phyloP scores from a whole-genome alignment of 2,329 filamentous ascomycete genomes.

The Calonectria montana region DNA sequence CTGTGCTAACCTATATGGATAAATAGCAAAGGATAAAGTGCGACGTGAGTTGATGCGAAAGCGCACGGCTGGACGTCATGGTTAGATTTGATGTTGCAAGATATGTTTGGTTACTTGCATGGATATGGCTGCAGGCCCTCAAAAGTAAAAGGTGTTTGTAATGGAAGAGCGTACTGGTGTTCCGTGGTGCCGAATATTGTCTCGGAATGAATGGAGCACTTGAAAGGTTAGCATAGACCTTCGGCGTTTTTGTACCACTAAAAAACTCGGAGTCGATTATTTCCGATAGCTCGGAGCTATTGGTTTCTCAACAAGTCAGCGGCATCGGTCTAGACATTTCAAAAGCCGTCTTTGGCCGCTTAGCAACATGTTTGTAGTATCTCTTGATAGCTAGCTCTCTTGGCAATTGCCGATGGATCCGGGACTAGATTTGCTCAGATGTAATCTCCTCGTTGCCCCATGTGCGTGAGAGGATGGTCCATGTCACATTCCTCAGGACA shows the following conservation, averaged over 20 bases:
- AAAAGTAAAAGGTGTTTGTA: no score
- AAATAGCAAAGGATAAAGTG: background rate
- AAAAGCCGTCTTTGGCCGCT: background rate
- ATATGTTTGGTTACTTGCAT: background rate
- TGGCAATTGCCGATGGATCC: background rate
- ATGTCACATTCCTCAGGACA: background rate
- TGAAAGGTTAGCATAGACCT: background rate
- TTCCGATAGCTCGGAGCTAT: conserved; percentile 31
- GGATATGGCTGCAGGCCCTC: background rate
- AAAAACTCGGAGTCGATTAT: no score
- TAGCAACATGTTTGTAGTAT: background rate
- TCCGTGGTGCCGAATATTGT: no score
- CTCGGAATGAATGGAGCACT: no score
- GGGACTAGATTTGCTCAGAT: background rate
- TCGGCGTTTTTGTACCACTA: background rate
- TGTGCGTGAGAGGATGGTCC: background rate
- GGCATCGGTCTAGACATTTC: background rate
- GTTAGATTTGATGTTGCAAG: background rate
- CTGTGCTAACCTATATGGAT: background rate
- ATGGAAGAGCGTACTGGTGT: no score
- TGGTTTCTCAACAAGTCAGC: conserved; percentile 38
- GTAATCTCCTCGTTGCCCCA: background rate
- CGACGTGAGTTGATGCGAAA: background rate
- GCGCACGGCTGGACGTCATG: background rate
- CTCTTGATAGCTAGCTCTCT: background rate